A percentile compares a stretch with the other conserved stretches of the same genome.
Conservation (phyloP, 2,329 filamentous ascomycete genomes). For the Xylaria sp. region DNA sequence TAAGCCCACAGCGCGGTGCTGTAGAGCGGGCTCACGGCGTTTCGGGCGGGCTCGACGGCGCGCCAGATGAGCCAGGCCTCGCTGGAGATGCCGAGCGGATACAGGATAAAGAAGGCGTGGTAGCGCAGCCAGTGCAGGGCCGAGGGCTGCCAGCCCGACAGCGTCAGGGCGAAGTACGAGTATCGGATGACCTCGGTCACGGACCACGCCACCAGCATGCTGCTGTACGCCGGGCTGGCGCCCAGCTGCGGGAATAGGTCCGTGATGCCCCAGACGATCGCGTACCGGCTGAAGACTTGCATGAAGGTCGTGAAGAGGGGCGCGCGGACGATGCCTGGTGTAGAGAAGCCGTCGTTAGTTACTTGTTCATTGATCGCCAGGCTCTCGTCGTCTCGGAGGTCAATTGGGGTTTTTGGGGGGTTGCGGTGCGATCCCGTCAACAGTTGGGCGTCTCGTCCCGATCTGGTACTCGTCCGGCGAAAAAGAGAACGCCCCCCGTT, state of each 20-base stretch:
- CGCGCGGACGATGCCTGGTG: slow-evolving; percentile 82
- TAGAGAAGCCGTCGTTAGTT: slow-evolving; percentile 22
- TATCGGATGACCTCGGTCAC: slow-evolving; percentile 94
- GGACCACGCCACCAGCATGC: slow-evolving; percentile 88
- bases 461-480: neutral
- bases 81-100: slow-evolving; percentile 89
- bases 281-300: slow-evolving; percentile 87
- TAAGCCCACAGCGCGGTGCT: slow-evolving; percentile 79
- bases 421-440: neutral
- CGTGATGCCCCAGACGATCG: slow-evolving; percentile 89
- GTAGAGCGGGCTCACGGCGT: slow-evolving; percentile 59
- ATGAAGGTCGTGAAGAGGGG: slow-evolving; percentile 86
- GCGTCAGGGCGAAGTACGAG: slow-evolving; percentile 84
- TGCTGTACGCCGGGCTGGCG: slow-evolving; percentile 67
- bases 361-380: neutral
- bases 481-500: neutral
- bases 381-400: neutral
- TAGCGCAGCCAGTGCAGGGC: slow-evolving; percentile 84
- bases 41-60: slow-evolving; percentile 68
- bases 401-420: neutral
- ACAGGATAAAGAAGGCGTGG: slow-evolving; percentile 92
- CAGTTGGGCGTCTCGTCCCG: neutral
- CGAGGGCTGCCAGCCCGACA: slow-evolving; percentile 68
- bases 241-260: slow-evolving; percentile 76
- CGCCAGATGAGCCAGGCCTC: slow-evolving; percentile 84